phyloP scores from a whole-genome alignment of 768 basidiomycete species.

The Hebeloma cylindrosporum region DNA sequence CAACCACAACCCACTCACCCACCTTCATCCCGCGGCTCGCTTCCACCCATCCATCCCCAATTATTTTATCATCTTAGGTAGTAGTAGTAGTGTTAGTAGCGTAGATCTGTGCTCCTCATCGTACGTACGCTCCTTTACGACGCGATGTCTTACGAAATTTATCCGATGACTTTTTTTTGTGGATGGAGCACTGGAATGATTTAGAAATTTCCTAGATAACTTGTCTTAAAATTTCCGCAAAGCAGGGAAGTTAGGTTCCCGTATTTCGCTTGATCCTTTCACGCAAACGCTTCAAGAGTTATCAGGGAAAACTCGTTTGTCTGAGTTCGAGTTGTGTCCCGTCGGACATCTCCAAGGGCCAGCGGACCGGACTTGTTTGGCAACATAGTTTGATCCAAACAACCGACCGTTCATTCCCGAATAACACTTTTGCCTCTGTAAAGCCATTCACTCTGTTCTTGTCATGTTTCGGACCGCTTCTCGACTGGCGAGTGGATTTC shows the following conservation, averaged over 20 bases:
- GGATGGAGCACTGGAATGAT: too few species aligned
- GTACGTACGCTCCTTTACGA: slow-evolving; percentile 11
- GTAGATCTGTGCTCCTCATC: background rate
- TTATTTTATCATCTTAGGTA: background rate
- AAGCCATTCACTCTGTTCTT: slow-evolving; percentile 4
- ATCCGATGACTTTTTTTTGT: too few species aligned
- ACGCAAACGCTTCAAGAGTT: too few species aligned
- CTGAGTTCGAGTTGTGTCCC: too few species aligned
- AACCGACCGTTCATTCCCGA: slow-evolving; percentile 25
- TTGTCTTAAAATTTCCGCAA: too few species aligned
- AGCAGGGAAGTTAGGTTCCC: too few species aligned
- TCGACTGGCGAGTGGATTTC: slow-evolving; percentile 26
- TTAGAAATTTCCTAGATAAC: too few species aligned
- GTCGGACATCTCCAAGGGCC: too few species aligned
- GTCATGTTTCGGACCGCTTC: slow-evolving; percentile 35
- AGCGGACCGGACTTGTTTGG: too few species aligned
- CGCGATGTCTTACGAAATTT: slow-evolving; percentile 12
- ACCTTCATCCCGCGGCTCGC: slow-evolving; percentile 4
- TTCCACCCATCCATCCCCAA: slow-evolving; percentile 1
- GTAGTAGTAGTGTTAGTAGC: slow-evolving; percentile 1
- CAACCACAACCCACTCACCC: slow-evolving; percentile 3
- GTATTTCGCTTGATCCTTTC: too few species aligned
- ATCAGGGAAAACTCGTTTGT: too few species aligned
- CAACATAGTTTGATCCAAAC: slow-evolving; percentile 22
- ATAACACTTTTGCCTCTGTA: slow-evolving; percentile 10